These are phyloP conservation scores for Macrophomina tecta DNA, from an alignment of 2,329 filamentous ascomycete species.

Conservation along the genomic window DNA sequence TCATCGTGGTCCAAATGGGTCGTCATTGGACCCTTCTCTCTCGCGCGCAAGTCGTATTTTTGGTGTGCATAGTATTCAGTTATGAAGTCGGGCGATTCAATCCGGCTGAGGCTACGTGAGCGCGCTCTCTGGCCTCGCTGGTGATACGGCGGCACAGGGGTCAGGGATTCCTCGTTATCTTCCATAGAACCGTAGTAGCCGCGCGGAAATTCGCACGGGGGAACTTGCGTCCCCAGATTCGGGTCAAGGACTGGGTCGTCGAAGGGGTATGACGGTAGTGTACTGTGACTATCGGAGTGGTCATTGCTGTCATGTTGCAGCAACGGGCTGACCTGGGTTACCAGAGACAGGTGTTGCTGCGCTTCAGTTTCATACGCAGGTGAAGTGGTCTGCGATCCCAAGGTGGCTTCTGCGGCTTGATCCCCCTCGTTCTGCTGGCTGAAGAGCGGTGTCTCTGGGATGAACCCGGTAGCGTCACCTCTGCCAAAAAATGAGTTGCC, in stretches of 20 bases:
- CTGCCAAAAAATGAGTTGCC: not conserved
- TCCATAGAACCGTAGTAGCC: slow-evolving; percentile 1
- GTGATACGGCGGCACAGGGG: not conserved
- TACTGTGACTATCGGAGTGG: too few species aligned
- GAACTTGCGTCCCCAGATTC: not conserved
- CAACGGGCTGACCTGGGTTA: not conserved
- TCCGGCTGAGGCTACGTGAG: not conserved
- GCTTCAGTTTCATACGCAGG: not conserved
- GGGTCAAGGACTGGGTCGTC: not conserved
- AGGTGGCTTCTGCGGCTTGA: too few species aligned
- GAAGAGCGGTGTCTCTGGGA: not conserved
- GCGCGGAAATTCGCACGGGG: not conserved
- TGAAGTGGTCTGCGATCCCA: not conserved
- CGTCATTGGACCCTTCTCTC: not conserved
- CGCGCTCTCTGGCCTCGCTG: not conserved
- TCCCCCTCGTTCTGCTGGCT: not conserved
- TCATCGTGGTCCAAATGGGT: slow-evolving; percentile 46
- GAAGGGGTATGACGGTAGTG: not conserved
- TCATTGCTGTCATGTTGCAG: not conserved
- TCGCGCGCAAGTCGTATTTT: slow-evolving; percentile 4
- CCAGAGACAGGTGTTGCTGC: not conserved
- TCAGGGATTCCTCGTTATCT: not conserved
- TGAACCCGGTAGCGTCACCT: not conserved
- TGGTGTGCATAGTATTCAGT: not conserved
- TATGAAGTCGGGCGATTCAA: not conserved